phyloP scores from a whole-genome alignment of 108 stramenopile genomes.

The Mediolabrus comicus region DNA sequence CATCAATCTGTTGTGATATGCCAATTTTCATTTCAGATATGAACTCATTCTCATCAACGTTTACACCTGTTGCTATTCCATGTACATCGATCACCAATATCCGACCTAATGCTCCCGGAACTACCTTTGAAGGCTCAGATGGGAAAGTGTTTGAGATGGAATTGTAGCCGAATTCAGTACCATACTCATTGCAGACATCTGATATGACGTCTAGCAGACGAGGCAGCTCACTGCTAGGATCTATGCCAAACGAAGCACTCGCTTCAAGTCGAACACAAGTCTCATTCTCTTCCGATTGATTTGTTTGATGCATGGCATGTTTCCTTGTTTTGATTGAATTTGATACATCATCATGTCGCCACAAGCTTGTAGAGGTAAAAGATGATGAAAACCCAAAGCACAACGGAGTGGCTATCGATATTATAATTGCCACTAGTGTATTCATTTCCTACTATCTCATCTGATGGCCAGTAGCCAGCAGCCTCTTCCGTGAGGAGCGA shows the following conservation, averaged over 20 bases:
- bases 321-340: not conserved
- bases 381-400: too few species aligned
- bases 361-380: not conserved
- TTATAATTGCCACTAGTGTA: too few species aligned
- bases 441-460: too few species aligned
- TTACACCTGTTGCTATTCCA: not conserved
- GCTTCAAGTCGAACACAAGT: not conserved
- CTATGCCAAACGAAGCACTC: not conserved
- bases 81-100: not conserved
- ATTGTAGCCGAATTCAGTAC: not conserved
- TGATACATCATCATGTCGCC: not conserved
- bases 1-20: conserved; percentile 20
- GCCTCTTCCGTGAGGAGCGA: too few species aligned
- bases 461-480: too few species aligned
- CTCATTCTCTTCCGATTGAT: not conserved
- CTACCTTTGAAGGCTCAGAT: not conserved
- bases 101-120: conserved; percentile 4
- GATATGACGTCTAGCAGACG: not conserved
- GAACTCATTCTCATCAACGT: conserved; percentile 22
- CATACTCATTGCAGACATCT: not conserved
- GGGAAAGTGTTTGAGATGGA: not conserved
- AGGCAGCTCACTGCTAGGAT: not conserved
- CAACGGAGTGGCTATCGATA: too few species aligned
- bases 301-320: not conserved
- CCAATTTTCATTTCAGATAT: conserved; percentile 16